Evolutionary conservation across 2,329 filamentous ascomycete genomes (phyloP), one percentile per base, ranked within the genome.

Genomic region (Aspergillus flavus): DNA sequence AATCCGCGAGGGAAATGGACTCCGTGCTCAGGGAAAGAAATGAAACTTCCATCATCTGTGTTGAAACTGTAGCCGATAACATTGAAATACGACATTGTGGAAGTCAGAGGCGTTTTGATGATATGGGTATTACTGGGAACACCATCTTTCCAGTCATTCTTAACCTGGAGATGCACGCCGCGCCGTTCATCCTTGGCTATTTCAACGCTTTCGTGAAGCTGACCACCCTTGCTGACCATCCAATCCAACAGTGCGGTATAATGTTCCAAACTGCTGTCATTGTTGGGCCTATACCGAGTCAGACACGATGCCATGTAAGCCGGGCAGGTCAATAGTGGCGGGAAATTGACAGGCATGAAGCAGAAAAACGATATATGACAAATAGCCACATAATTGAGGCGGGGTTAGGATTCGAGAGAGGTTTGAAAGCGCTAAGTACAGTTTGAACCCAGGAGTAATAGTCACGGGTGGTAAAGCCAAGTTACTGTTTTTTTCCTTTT

Each of bases 1-100:
- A 91, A 87, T 1, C 72, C 71, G 0, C 67, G 56, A 0, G 86
- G 83, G 54, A 91, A 85, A 6, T 68, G 62, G 16, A 79, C 65
- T 1, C 70, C 76, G 54, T 79, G 75, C 14, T 68, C 70, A 3
- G 71, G 66, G 54, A 78, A 78, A 4, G 67, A 61, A 2, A 63
- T 61, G 11, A 60, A 28, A 28, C 58, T 53, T n/a, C 23, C 28
- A n/a, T 58, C 23, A 11, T 34, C 50, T 10, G 41, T 53, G 41
- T 6, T 53, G 16, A 14, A 60, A 64, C 41, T 62, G 16, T 74
- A 69, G 16, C 74, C 69, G 52, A 78, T 72, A 1, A 71, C 75
- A 43, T 79, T 76, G 61, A 73, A 77, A 57, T 77, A 79, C 10
- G 77, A 78, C 69, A 79, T 74, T 23, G 76, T 78, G 9, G 75